phyloP scores from a whole-genome alignment of 352 stramenopile genomes.

The Phytophthora ramorum region DNA sequence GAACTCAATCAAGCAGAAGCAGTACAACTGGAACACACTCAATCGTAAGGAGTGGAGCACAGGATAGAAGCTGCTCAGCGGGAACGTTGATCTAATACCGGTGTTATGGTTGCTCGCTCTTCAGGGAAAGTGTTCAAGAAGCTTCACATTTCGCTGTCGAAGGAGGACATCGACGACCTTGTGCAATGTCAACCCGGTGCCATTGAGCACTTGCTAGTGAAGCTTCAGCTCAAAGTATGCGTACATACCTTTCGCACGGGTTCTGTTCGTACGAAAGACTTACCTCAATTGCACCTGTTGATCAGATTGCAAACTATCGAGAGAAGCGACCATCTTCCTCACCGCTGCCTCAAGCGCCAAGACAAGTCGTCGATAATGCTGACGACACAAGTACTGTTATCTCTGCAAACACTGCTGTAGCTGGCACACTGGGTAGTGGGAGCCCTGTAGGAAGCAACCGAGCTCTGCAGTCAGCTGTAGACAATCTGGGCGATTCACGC shows the following conservation, averaged over 20 bases:
- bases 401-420: constrained; percentile 33
- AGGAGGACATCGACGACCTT: constrained; percentile 92
- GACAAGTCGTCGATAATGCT: constrained; percentile 33
- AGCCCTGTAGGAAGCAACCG: constrained; percentile 19
- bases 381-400: constrained; percentile 49
- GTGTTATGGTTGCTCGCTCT: constrained; percentile 4
- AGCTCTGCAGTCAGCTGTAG: constrained; percentile 13
- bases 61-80: not conserved
- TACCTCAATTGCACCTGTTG: constrained; percentile 7
- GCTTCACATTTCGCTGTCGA: constrained; percentile 83
- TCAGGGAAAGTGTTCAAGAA: constrained; percentile 87
- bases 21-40: constrained; percentile 97
- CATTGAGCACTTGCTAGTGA: constrained; percentile 92
- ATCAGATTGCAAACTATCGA: constrained; percentile 82
- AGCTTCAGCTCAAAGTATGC: constrained; percentile 90
- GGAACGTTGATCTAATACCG: not conserved
- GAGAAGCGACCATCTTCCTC: constrained; percentile 59
- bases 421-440: constrained; percentile 23
- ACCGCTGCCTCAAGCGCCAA: constrained; percentile 17
- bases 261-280: not conserved
- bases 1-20: constrained; percentile 94
- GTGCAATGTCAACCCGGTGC: constrained; percentile 89
- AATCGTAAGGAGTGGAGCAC: constrained; percentile 66
- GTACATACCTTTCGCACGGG: not conserved
- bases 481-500: constrained; percentile 52